A percentile compares a stretch with the other conserved stretches of the same genome.
Evolutionary conservation across 306 rosid genomes (phyloP).

Genomic region (Dryas octopetala): DNA sequence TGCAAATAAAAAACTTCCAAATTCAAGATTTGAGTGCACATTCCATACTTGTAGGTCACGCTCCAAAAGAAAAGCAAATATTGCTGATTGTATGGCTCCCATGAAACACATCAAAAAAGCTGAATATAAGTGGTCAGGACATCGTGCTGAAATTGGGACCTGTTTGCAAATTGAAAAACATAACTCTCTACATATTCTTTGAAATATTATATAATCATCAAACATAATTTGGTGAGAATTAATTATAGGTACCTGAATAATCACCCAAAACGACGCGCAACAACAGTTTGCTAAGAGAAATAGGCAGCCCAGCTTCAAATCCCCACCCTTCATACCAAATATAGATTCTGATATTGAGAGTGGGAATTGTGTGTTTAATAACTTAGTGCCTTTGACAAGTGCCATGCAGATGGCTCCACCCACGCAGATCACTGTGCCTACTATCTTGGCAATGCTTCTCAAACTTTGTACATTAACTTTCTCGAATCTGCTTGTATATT

Average conservation of each 20-base stretch:
- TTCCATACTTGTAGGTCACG: constrained; percentile 43
- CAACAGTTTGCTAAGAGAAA: constrained; percentile 47
- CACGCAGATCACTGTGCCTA: constrained; percentile 63
- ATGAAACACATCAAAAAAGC: constrained; percentile 66
- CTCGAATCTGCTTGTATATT: constrained; percentile 45
- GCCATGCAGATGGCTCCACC: constrained; percentile 73
- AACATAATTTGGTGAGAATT: neutral
- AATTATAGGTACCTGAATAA: constrained; percentile 50
- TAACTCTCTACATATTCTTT: neutral
- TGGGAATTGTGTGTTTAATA: constrained; percentile 37
- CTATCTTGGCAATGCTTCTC: constrained; percentile 54
- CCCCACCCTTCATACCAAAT: constrained; percentile 28
- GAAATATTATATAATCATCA: neutral
- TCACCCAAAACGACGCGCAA: constrained; percentile 59
- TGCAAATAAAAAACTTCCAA: constrained; percentile 57
- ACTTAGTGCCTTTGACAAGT: constrained; percentile 60
- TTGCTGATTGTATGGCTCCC: constrained; percentile 42
- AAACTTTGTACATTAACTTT: constrained; percentile 41
- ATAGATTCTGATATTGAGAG: constrained; percentile 24
- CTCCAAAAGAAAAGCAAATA: constrained; percentile 44
- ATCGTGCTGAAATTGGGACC: constrained; percentile 60
- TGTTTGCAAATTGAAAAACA: constrained; percentile 18
- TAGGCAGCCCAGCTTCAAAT: constrained; percentile 51
- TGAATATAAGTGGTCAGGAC: constrained; percentile 59
- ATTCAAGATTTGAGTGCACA: constrained; percentile 43